These are phyloP conservation scores for Pseudozyma flocculosa DNA, from an alignment of 1,284 basidiomycete species.

Conservation along the genomic window DNA sequence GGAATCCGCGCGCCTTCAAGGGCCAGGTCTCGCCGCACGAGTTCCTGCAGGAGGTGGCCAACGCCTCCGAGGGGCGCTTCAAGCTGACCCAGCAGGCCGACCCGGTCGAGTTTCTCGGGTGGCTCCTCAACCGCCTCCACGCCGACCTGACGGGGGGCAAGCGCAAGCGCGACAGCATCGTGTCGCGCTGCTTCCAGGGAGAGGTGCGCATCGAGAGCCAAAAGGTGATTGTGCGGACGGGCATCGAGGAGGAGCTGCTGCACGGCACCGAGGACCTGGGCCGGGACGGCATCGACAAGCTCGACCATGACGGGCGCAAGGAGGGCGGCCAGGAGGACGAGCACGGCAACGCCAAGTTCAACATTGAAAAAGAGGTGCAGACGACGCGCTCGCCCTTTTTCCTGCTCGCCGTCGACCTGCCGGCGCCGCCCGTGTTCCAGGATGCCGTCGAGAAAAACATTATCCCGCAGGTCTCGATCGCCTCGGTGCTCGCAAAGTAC, in stretches of 20 bases:
- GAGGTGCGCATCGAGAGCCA: constrained; percentile 90
- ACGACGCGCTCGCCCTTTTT: constrained; percentile 85
- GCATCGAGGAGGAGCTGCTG: constrained; percentile 22
- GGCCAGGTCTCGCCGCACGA: constrained; percentile 97
- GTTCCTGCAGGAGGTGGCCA: constrained; percentile 91
- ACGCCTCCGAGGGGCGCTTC: constrained; percentile 83
- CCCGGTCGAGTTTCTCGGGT: constrained; percentile 92
- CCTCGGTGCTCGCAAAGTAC: constrained; percentile 90
- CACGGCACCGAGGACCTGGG: neutral
- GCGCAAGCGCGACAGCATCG: constrained; percentile 62
- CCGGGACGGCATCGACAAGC: constrained; percentile 10
- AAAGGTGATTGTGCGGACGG: constrained; percentile 68
- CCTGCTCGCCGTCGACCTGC: constrained; percentile 91
- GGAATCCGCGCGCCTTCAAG: constrained; percentile 78
- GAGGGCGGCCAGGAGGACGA: constrained; percentile 47
- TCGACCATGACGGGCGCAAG: constrained; percentile 38
- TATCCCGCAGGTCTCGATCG: constrained; percentile 92
- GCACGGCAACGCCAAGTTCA: constrained; percentile 41
- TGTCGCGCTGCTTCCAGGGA: constrained; percentile 92
- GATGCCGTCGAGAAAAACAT: constrained; percentile 92
- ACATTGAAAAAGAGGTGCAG: constrained; percentile 68
- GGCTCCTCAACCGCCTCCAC: constrained; percentile 91
- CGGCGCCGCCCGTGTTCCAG: constrained; percentile 93
- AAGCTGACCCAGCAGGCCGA: constrained; percentile 90
- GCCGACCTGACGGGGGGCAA: constrained; percentile 76